Conservation (phyloP, 2,329 filamentous ascomycete genomes). For the Rutstroemia sp. region DNA sequence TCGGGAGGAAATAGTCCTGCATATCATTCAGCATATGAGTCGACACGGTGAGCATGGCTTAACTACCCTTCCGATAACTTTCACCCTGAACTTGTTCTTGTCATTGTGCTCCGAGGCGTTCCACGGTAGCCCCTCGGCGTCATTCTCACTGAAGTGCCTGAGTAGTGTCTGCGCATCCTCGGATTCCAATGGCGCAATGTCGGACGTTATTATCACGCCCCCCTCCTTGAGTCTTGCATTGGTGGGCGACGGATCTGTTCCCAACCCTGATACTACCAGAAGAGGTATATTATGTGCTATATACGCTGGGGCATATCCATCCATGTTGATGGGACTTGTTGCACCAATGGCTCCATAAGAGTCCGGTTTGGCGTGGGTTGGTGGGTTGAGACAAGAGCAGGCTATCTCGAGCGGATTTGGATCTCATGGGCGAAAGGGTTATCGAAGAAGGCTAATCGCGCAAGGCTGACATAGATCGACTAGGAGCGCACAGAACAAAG, state of each 20-base stretch:
- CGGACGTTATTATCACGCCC: slow-evolving; percentile 58
- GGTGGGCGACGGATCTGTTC: slow-evolving; percentile 35
- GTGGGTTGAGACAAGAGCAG: background rate
- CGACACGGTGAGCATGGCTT: slow-evolving; percentile 14
- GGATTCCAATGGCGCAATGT: slow-evolving; percentile 59
- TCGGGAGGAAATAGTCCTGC: slow-evolving; percentile 46
- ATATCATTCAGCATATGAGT: slow-evolving; percentile 27
- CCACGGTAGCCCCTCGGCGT: slow-evolving; percentile 61
- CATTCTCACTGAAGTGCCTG: slow-evolving; percentile 56
- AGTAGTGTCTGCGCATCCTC: slow-evolving; percentile 58
- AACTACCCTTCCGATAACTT: slow-evolving; percentile 72
- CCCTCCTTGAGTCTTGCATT: slow-evolving; percentile 18
- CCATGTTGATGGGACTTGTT: slow-evolving; percentile 44
- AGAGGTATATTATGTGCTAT: slow-evolving; percentile 82
- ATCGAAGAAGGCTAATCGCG: background rate
- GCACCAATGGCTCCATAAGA: slow-evolving; percentile 24
- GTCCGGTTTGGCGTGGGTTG: background rate
- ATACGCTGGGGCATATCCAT: slow-evolving; percentile 72
- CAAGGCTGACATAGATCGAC: background rate
- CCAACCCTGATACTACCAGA: slow-evolving; percentile 72
- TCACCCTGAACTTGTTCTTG: slow-evolving; percentile 57
- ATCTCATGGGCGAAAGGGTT: background rate
- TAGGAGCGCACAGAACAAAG: background rate
- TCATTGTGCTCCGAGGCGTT: slow-evolving; percentile 45
- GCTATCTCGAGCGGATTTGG: slow-evolving; percentile 1